These are phyloP conservation scores for Kwoniella heveanensis DNA, from an alignment of 768 basidiomycete species.

Conservation along the genomic window DNA sequence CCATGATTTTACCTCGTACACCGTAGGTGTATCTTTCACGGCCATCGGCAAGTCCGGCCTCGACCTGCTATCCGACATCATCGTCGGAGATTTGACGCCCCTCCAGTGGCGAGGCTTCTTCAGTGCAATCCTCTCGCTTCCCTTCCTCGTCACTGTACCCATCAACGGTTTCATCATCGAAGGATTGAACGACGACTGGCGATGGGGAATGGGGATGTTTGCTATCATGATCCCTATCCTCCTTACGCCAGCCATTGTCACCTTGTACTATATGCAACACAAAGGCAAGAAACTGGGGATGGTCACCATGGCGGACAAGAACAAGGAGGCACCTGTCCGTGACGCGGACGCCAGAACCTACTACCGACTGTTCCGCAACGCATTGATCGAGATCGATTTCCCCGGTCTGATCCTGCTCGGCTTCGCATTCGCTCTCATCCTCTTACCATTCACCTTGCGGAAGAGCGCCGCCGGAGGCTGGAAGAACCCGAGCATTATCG, in stretches of 20 bases:
- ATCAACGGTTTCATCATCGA: conserved; percentile 30
- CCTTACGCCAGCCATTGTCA: conserved; percentile 25
- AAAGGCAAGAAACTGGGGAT: conserved; percentile 14
- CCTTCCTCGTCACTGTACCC: conserved; percentile 36
- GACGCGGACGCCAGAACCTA: neutral
- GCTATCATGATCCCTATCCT: conserved; percentile 41
- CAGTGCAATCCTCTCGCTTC: conserved; percentile 26
- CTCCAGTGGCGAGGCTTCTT: conserved; percentile 48
- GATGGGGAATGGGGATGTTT: conserved; percentile 47
- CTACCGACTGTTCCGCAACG: neutral
- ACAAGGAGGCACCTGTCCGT: conserved; percentile 1
- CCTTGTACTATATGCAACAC: conserved; percentile 3
- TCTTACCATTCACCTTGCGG: conserved; percentile 42
- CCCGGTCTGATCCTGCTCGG: conserved; percentile 44
- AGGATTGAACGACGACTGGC: conserved; percentile 25
- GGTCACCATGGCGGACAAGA: conserved; percentile 9
- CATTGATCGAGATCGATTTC: conserved; percentile 32
- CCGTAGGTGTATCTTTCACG: conserved; percentile 28
- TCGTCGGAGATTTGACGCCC: conserved; percentile 39
- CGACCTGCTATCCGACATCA: conserved; percentile 36
- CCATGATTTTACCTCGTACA: conserved; percentile 38
- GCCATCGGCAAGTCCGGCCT: conserved; percentile 34
- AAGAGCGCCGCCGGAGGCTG: conserved; percentile 25
- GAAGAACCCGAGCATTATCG: conserved; percentile 55
- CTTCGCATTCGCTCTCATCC: conserved; percentile 30